Base-by-base conservation (phyloP, 164 flowering plant species). In the Kalanchoe fedtschenkoi region DNA sequence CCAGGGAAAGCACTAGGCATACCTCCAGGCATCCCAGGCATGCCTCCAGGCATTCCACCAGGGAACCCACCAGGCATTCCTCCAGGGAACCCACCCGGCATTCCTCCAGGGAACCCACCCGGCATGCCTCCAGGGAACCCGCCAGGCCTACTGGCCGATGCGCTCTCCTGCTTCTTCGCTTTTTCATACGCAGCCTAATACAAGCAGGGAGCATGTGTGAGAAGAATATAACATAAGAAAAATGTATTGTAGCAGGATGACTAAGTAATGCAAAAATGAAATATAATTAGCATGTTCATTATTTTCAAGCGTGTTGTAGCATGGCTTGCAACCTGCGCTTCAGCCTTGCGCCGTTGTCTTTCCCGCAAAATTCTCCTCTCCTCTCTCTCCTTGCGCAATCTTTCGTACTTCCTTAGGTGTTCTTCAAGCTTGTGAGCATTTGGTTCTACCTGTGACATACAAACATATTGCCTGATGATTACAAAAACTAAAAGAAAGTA, bases 351-450 rank as follows among this genome's bases (percentile, higher is more conserved):
- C 22, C 86, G 82, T 60, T 71, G 88, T 62, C 92, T 79, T 65
- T 88, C 97, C 34, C 84, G 88, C 66, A 81, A 89, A 71, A 60
- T 62, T 71, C 70, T 81, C 65, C 73, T 86, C 6, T 87, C 88
- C 62, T 85, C 83, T 64, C 80, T 83, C 61, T 87, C 92, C 68
- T 84, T 87, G 37, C 74, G 83, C 70, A 89, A 65, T 41, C 91
- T 80, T 3, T 92, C 97, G 73, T 92, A 92, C 75, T 92, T 92
- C 69, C 88, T 71, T 28, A 83, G 91, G 63, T 92, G 98, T 64
- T 89, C 98, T 70, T 92, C 97, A 75, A 92, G 79, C 78, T 73
- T 86, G 66, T 85, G 95, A 21, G 83, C 89, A 75, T 90, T 90
- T 15, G 98, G 98, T 66, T 93, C 97, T 70, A 93, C 97, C 98